Base-by-base conservation (phyloP, 257 asterid species). In the Salvia hispanica region DNA sequence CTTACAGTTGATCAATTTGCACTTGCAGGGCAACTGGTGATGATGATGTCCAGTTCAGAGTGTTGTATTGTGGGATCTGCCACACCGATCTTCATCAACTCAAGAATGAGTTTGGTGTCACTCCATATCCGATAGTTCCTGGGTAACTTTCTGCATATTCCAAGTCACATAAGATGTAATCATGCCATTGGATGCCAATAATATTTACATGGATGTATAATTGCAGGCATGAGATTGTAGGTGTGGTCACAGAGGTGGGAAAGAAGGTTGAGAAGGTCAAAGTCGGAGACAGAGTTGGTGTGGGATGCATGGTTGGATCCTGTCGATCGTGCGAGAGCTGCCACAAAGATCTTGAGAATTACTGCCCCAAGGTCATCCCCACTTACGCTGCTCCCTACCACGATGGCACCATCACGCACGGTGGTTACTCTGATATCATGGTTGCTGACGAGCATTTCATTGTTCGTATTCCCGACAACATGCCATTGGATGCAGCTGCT, bases 221-320 rank as follows among this genome's bases (percentile, higher is more conserved):
- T 37, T 37, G 42, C 62, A 72, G 77, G 68, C 91, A 85, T 33
- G 91, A 85, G 65, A 73, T 85, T 60, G 83, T 72, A 2, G 90
- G 90, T 4, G 76, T 62, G 40, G 88, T 77, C 14, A 84, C 85
- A 0, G 86, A 80, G 72, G 79, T 85, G 0, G 90, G 90, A 0
- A 74, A 63, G 66, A 74, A 72, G 37, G 91, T 85, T 7, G 8
- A 61, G 10, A 78, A 69, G 1, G 67, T 78, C 67, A 80, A 82
- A 64, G 80, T 72, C 0, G 91, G 91, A 0, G 88, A 85, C 45
- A 80, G 56, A 69, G 84, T 80, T 0, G 86, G 91, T 2, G 78
- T 85, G 0, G 91, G 91, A n/a, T 74, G 88, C 73, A 0, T 82
- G 74, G 80, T 78, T 0, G 83, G 74, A 28, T 78, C 91, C 0